phyloP scores from a whole-genome alignment of 2,329 filamentous ascomycete species.

The Fusarium neocosmosporiellum region DNA sequence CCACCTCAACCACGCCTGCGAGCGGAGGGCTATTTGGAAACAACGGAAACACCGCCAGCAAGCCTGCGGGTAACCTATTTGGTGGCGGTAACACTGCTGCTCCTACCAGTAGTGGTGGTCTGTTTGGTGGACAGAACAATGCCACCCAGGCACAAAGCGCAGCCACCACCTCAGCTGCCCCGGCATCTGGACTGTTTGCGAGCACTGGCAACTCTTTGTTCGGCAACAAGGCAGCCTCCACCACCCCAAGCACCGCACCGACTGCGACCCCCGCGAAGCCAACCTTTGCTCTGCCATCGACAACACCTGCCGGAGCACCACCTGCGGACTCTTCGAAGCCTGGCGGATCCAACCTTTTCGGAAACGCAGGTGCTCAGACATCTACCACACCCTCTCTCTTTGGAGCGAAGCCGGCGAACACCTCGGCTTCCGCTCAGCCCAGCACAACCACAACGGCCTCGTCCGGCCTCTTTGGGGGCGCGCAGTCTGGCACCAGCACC shows the following conservation, averaged over 20 bases:
- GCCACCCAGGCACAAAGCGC: slow-evolving; percentile 36
- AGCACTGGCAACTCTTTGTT: slow-evolving; percentile 39
- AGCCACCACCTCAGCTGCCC: slow-evolving; percentile 41
- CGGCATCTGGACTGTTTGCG: slow-evolving; percentile 46
- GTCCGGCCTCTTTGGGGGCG: slow-evolving; percentile 49
- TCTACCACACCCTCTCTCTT: slow-evolving; percentile 45
- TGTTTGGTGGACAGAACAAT: slow-evolving; percentile 44
- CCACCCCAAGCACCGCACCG: slow-evolving; percentile 37
- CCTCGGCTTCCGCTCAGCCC: slow-evolving; percentile 31
- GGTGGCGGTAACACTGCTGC: slow-evolving; percentile 43
- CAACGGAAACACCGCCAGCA: slow-evolving; percentile 29
- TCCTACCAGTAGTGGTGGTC: slow-evolving; percentile 27
- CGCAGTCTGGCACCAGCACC: slow-evolving; percentile 46
- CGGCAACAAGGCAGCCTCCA: slow-evolving; percentile 22
- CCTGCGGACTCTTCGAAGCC: slow-evolving; percentile 52
- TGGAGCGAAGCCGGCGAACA: slow-evolving; percentile 43
- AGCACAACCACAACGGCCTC: slow-evolving; percentile 31
- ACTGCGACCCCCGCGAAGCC: slow-evolving; percentile 59
- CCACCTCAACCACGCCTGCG: slow-evolving; percentile 43
- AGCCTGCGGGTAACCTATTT: slow-evolving; percentile 41
- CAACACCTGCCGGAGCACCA: slow-evolving; percentile 67
- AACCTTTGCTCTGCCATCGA: slow-evolving; percentile 60
- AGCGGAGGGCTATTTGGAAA: slow-evolving; percentile 49
- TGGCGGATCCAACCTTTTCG: slow-evolving; percentile 37
- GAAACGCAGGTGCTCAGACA: slow-evolving; percentile 34